Evolutionary conservation across 257 asterid genomes (phyloP).

Genomic region (Cynanchum wilfordii): DNA sequence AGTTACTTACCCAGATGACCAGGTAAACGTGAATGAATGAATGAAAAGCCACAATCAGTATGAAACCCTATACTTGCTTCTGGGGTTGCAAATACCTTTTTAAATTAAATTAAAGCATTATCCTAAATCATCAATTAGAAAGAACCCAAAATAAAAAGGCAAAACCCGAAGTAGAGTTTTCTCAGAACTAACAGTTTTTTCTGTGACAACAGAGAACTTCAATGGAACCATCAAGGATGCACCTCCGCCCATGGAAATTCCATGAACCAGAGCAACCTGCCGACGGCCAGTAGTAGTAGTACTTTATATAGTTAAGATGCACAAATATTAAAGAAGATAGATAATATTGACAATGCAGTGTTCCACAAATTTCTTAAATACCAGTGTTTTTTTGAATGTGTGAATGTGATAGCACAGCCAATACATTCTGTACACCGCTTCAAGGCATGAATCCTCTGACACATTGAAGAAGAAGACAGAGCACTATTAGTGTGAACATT

Average conservation of each 20-base stretch:
- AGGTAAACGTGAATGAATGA: slow-evolving; percentile 68
- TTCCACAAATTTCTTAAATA: slow-evolving; percentile 14
- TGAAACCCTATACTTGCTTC: slow-evolving; percentile 95
- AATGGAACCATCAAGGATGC: slow-evolving; percentile 88
- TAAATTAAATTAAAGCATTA: background rate
- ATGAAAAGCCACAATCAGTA: slow-evolving; percentile 92
- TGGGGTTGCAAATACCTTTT: slow-evolving; percentile 86
- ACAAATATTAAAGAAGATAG: too few relatives aligned
- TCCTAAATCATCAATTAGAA: background rate
- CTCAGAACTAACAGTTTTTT: slow-evolving; percentile 67
- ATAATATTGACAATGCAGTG: background rate
- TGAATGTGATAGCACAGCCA: slow-evolving; percentile 98
- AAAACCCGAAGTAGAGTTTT: background rate
- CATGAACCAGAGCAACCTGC: slow-evolving; percentile 88
- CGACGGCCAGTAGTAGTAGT: background rate
- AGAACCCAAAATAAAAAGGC: background rate
- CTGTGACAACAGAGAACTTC: slow-evolving; percentile 90
- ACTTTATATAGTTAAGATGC: background rate
- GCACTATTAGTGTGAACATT: background rate
- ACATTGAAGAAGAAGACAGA: slow-evolving; percentile 4
- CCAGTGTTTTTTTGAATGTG: slow-evolving; percentile 74
- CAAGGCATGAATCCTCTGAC: slow-evolving; percentile 75
- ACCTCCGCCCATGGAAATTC: slow-evolving; percentile 98
- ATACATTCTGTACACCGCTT: slow-evolving; percentile 88
- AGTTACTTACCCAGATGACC: slow-evolving; percentile 62